phyloP scores from a whole-genome alignment of 257 asterid genomes.

The Solanum pinnatisectum region DNA sequence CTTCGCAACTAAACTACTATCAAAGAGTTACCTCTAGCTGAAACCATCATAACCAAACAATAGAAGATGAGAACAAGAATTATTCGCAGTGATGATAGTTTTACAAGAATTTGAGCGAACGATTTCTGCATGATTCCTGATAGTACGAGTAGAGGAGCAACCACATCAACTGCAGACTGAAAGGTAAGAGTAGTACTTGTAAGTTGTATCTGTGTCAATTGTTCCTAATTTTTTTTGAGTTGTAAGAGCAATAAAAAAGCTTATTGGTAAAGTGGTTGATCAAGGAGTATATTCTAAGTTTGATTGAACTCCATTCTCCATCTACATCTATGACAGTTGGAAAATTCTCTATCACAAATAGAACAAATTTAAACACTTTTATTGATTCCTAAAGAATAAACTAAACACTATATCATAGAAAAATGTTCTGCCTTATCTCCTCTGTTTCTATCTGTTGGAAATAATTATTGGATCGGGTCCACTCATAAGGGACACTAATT shows the following conservation, averaged over 20 bases:
- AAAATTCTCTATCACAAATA: not conserved
- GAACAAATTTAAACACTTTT: not conserved
- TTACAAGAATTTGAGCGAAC: not conserved
- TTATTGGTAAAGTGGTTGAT: not conserved
- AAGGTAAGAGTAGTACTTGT: not conserved
- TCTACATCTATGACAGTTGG: not conserved
- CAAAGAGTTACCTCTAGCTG: not conserved
- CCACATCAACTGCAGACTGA: not conserved
- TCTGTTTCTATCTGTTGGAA: not conserved
- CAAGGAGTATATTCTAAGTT: not conserved
- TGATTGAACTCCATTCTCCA: not conserved
- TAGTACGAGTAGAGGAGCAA: not conserved
- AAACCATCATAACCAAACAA: not conserved
- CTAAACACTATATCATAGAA: not conserved
- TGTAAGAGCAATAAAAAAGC: not conserved
- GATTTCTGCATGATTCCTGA: not conserved
- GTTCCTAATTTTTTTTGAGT: not conserved
- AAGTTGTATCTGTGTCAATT: not conserved
- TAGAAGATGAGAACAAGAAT: not conserved
- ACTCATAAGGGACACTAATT: not conserved
- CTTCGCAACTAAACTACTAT: not conserved
- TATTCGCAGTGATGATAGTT: not conserved
- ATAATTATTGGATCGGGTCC: not conserved
- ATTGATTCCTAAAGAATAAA: not conserved
- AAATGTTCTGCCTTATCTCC: not conserved